These are phyloP conservation scores for Turritis glabra DNA, from an alignment of 345 rosid genomes.

Conservation along the genomic window DNA sequence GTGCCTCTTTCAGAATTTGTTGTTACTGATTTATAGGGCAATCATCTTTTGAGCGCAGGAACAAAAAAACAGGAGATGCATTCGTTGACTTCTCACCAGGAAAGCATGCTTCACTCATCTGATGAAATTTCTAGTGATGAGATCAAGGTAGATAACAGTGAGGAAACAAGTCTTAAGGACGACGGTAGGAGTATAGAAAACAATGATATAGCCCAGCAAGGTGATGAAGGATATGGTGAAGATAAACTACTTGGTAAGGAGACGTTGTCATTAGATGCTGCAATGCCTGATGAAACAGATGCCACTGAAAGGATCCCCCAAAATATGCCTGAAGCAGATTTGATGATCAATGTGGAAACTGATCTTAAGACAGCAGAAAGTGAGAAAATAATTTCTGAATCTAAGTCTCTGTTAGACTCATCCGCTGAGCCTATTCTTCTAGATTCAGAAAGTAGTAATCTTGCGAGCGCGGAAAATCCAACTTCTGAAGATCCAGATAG, in stretches of 20 bases:
- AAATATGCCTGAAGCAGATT: slow-evolving; percentile 41
- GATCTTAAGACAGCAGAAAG: slow-evolving; percentile 29
- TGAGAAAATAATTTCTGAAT: slow-evolving; percentile 35
- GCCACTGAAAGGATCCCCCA: slow-evolving; percentile 31
- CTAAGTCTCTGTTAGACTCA: slow-evolving; percentile 34
- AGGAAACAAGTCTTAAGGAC: slow-evolving; percentile 33
- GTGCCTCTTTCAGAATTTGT: background rate
- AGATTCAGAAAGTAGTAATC: slow-evolving; percentile 36
- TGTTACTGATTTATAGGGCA: background rate
- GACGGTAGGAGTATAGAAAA: slow-evolving; percentile 39
- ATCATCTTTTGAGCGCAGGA: slow-evolving; percentile 43
- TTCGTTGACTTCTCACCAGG: slow-evolving; percentile 65
- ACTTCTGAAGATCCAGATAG: slow-evolving; percentile 42
- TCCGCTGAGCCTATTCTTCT: slow-evolving; percentile 43
- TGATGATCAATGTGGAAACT: slow-evolving; percentile 40
- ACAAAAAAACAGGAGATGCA: slow-evolving; percentile 63
- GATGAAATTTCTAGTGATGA: slow-evolving; percentile 40
- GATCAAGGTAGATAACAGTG: slow-evolving; percentile 36
- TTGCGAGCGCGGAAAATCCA: slow-evolving; percentile 36
- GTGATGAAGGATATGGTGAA: slow-evolving; percentile 42
- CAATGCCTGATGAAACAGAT: slow-evolving; percentile 35
- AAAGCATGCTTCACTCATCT: slow-evolving; percentile 45
- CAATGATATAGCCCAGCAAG: slow-evolving; percentile 40
- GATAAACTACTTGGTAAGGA: slow-evolving; percentile 38
- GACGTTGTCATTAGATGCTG: slow-evolving; percentile 29